Conservation (phyloP, 495 filamentous ascomycete genomes). For the Neurospora sp. region DNA sequence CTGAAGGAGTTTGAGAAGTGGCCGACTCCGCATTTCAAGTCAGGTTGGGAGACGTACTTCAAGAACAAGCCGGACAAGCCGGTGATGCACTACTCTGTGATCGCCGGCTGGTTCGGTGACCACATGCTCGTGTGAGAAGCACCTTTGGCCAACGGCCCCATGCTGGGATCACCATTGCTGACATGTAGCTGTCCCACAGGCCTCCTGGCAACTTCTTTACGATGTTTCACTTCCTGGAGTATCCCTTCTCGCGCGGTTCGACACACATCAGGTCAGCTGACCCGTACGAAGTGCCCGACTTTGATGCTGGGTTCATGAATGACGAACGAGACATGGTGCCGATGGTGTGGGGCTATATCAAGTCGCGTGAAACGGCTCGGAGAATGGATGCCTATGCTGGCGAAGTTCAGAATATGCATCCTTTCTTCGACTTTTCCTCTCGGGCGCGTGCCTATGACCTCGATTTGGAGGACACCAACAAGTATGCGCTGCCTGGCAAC, state of each 20-base stretch:
- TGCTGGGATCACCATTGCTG: not conserved
- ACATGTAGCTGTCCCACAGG: conserved; percentile 9
- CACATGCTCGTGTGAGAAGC: conserved; percentile 52
- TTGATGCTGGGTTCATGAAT: conserved; percentile 80
- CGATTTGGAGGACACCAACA: conserved; percentile 62
- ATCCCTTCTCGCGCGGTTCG: conserved; percentile 67
- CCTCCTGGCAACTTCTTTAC: conserved; percentile 68
- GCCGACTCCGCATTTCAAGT: conserved; percentile 56
- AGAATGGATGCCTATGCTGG: conserved; percentile 71
- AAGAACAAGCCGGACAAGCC: conserved; percentile 81
- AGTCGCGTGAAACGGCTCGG: conserved; percentile 70
- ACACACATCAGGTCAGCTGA: conserved; percentile 63
- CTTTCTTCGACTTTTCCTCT: conserved; percentile 58
- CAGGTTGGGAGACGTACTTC: conserved; percentile 73
- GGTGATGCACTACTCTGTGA: conserved; percentile 72
- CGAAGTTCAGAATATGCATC: conserved; percentile 60
- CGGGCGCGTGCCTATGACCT: conserved; percentile 60
- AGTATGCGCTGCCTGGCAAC: conserved; percentile 64
- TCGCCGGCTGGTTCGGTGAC: conserved; percentile 57
- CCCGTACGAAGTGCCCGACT: conserved; percentile 66
- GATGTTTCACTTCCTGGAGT: conserved; percentile 83
- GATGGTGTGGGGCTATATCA: conserved; percentile 82
- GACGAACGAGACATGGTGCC: conserved; percentile 74
- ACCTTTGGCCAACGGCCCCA: not conserved
- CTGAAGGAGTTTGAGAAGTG: conserved; percentile 55